Conservation (phyloP, 768 basidiomycete species). For the Boletus tylopilopsis region DNA sequence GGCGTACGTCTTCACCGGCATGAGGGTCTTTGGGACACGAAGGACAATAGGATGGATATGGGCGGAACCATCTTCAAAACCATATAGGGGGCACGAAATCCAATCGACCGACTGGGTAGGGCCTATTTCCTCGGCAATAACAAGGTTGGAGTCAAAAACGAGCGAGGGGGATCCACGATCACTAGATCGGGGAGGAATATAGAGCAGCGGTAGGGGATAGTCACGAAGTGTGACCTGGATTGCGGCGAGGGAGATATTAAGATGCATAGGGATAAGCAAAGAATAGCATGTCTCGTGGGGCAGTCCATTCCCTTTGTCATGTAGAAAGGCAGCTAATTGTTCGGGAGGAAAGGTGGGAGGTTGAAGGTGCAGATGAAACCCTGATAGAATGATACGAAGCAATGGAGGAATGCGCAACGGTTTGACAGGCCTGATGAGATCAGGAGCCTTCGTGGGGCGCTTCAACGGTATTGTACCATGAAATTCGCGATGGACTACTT, state of each 20-base stretch:
- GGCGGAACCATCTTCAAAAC: constrained; percentile 47
- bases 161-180: constrained; percentile 42
- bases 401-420: constrained; percentile 54
- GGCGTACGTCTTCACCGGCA: constrained; percentile 93
- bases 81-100: constrained; percentile 64
- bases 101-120: constrained; percentile 63
- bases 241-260: constrained; percentile 64
- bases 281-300: constrained; percentile 71
- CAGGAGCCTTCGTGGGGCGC: constrained; percentile 34
- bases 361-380: constrained; percentile 53
- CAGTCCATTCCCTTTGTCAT: constrained; percentile 62
- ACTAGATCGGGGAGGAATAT: constrained; percentile 50
- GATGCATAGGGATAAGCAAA: constrained; percentile 77
- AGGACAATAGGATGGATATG: constrained; percentile 54
- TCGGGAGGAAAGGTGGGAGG: constrained; percentile 56
- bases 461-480: constrained; percentile 35
- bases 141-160: constrained; percentile 71
- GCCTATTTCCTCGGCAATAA: constrained; percentile 86
- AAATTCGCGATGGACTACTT: constrained; percentile 42
- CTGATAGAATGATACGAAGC: constrained; percentile 58
- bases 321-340: constrained; percentile 58
- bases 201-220: constrained; percentile 84
- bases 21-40: constrained; percentile 82
- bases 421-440: constrained; percentile 41
- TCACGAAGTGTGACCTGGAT: constrained; percentile 69